Base-by-base conservation (phyloP, 2,329 filamentous ascomycete genomes). In the Rachicladosporium sp. region DNA sequence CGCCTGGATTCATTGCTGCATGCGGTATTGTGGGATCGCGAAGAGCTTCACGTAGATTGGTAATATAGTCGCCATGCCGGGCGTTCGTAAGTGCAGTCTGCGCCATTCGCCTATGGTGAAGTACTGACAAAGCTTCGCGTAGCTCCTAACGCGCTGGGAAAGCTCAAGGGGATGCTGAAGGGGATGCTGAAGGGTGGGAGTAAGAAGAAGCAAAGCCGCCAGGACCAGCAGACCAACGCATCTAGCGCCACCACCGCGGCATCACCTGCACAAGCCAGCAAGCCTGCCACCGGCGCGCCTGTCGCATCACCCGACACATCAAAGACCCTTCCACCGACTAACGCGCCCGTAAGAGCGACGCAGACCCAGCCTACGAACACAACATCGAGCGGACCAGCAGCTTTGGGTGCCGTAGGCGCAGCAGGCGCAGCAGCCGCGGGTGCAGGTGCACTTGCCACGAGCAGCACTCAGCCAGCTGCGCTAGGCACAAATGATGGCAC, bases 141-240 rank as follows among this genome's bases (percentile, higher is more conserved):
- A 29, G 50, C 48, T 36, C 49, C 50, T 32, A 48, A 52, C 39
- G 45, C 47, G 11, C 31, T 46, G 39, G 41, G 41, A 35, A 46
- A 31, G 21, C 40, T 56, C 36, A 55, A 53, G 45, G 48, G 46
- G 33, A 47, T 47, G 12, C 47, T 56, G 38, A 52, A 53, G 34
- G 46, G 46, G 40, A 45, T 56, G 31, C 53, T 56, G 40, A 48
- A 45, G 36, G 38, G 45, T 29, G 35, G 34, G 19, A 44, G 36
- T 35, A 49, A 46, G 21, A 50, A 48, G 33, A 23, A 38, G n/a
- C 41, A 45, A 33, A 29, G 35, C 19, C 23, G 42, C 12, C 33
- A 43, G 10, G 27, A 29, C 15, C 39, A 36, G 10, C 21, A 44
- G 38, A 41, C 33, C 35, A 34, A 33, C 33, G 4, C 11, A 34